These are phyloP conservation scores for Metarhizium humberi DNA, from an alignment of 2,329 filamentous ascomycete species.

Conservation along the genomic window DNA sequence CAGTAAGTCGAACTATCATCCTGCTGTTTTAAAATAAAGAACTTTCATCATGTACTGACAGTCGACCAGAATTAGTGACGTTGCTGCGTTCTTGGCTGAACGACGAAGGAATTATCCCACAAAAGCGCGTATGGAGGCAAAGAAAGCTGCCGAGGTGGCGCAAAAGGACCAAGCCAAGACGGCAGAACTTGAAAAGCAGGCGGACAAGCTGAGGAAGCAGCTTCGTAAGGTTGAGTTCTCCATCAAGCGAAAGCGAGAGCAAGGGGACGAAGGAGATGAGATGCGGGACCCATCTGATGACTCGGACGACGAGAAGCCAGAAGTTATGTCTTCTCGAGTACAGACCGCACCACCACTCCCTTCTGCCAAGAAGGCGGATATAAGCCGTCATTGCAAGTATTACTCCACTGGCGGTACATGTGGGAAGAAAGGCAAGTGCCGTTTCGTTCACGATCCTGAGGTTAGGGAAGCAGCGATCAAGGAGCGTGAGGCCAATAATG, in stretches of 20 bases:
- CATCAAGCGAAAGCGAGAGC: conserved; percentile 59
- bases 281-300: conserved; percentile 46
- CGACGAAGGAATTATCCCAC: conserved; percentile 76
- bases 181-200: conserved; percentile 47
- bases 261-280: conserved; percentile 58
- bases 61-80: conserved; percentile 49
- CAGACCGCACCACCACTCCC: conserved; percentile 23
- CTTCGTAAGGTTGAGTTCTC: conserved; percentile 63
- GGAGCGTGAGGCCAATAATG: conserved; percentile 56
- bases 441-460: conserved; percentile 58
- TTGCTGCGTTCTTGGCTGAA: conserved; percentile 73
- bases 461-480: conserved; percentile 54
- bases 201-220: conserved; percentile 53
- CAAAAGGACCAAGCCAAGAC: conserved; percentile 50
- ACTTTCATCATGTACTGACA: neutral
- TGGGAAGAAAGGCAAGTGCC: conserved; percentile 67
- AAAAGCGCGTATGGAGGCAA: conserved; percentile 56
- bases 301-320: conserved; percentile 49
- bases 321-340: conserved; percentile 43
- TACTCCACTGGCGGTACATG: conserved; percentile 60
- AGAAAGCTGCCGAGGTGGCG: conserved; percentile 39
- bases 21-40: neutral
- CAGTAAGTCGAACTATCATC: conserved; percentile 32
- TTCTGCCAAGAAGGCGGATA: conserved; percentile 47
- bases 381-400: conserved; percentile 61